These are phyloP conservation scores for Pholiota adiposa DNA, from an alignment of 1,284 basidiomycete species.

Conservation along the genomic window DNA sequence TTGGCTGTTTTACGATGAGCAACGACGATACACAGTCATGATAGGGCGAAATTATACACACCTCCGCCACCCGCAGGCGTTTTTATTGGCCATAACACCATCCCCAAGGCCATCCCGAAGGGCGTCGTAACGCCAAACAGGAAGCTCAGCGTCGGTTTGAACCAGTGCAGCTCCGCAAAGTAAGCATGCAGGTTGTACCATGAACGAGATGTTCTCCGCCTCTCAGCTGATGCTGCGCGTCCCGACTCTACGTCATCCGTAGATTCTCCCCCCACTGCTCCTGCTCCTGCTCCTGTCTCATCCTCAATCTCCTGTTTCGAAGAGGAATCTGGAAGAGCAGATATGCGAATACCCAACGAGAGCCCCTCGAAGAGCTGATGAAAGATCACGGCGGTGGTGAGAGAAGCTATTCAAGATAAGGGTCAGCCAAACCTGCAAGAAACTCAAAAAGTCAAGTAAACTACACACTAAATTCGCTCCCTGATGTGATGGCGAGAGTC, in stretches of 20 bases:
- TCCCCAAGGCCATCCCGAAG: constrained; percentile 62
- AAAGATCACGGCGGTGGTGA: constrained; percentile 75
- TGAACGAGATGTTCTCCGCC: neutral
- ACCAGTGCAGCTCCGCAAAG: constrained; percentile 34
- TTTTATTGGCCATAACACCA: constrained; percentile 45
- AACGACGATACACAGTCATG: too few species aligned
- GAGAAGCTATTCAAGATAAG: constrained; percentile 51
- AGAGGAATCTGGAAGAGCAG: constrained; percentile 50
- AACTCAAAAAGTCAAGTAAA: neutral
- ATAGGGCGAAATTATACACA: constrained; percentile 19
- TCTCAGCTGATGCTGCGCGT: neutral
- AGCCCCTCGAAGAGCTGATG: constrained; percentile 84
- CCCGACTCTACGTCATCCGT: neutral
- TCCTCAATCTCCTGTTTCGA: neutral
- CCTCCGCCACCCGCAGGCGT: constrained; percentile 25
- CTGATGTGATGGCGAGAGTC: constrained; percentile 68
- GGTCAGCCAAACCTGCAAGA: constrained; percentile 1
- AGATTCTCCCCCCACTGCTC: neutral
- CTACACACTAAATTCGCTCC: constrained; percentile 69
- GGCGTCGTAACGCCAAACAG: constrained; percentile 78
- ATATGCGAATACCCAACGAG: constrained; percentile 77
- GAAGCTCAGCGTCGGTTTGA: constrained; percentile 58
- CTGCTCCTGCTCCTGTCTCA: neutral
- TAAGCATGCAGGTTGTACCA: neutral
- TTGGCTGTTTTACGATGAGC: too few species aligned